Conservation (phyloP, 176 grass and related monocot genomes). For the Alopecurus myosuroides region DNA sequence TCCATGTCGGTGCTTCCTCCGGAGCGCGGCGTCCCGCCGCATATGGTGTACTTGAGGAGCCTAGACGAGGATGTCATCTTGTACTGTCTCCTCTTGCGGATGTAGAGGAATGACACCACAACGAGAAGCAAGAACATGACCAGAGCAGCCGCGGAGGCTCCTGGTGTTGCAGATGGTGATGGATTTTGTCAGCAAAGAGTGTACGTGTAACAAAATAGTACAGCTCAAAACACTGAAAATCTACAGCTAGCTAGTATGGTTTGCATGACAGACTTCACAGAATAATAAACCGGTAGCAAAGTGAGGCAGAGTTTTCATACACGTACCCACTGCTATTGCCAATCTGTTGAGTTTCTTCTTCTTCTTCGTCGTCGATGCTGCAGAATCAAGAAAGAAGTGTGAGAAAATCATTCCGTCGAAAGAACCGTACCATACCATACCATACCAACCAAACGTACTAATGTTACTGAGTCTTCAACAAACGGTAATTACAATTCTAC, state of each 20-base stretch:
- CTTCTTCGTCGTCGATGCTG: not conserved
- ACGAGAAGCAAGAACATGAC: slow-evolving; percentile 16
- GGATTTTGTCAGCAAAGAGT: not conserved
- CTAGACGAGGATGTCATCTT: slow-evolving; percentile 41
- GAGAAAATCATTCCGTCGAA: not conserved
- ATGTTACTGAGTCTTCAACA: no score
- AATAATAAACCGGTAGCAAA: not conserved
- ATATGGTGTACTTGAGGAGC: slow-evolving; percentile 27
- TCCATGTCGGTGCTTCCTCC: slow-evolving; percentile 18
- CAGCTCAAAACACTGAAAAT: no score
- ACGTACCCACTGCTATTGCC: slow-evolving; percentile 14
- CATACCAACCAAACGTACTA: no score
- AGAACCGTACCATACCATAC: no score
- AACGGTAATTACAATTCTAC: no score
- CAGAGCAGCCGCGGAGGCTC: not conserved
- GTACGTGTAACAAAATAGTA: not conserved
- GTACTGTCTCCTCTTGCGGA: slow-evolving; percentile 39
- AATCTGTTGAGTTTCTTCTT: not conserved
- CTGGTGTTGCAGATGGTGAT: slow-evolving; percentile 11
- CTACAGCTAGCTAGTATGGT: no score
- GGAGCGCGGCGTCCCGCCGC: slow-evolving; percentile 32
- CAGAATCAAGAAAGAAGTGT: not conserved
- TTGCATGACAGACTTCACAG: not conserved
- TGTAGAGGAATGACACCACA: not conserved
- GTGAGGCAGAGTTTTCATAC: not conserved